A percentile compares a stretch with the other conserved stretches of the same genome.
phyloP scores from a whole-genome alignment of 805 yeast species.

The Wickerhamomyces alni region DNA sequence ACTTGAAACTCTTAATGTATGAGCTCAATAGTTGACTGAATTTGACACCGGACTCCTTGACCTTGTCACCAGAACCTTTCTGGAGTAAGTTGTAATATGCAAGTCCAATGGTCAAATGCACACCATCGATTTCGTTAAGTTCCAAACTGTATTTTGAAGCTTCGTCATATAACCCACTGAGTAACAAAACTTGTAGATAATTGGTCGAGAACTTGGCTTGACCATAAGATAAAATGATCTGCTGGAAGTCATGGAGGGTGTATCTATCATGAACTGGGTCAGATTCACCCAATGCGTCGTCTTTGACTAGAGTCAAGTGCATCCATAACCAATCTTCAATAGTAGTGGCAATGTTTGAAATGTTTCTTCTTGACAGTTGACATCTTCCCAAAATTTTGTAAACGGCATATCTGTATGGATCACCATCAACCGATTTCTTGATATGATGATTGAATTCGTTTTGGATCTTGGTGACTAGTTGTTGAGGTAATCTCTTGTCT shows the following conservation, averaged over 20 bases:
- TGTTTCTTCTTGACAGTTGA: conserved; percentile 53
- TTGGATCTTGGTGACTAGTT: conserved; percentile 61
- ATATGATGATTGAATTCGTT: conserved; percentile 83
- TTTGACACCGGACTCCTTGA: conserved; percentile 29
- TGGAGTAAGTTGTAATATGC: conserved; percentile 66
- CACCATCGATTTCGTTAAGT: conserved; percentile 75
- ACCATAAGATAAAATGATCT: conserved; percentile 65
- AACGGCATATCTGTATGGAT: conserved; percentile 86
- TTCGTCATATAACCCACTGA: conserved; percentile 75
- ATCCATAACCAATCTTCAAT: conserved; percentile 98
- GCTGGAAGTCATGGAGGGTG: conserved; percentile 68
- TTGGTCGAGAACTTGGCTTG: conserved; percentile 62
- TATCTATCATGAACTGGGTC: conserved; percentile 66
- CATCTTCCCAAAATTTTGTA: conserved; percentile 93
- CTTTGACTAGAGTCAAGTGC: conserved; percentile 72
- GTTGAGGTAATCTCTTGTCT: conserved; percentile 53
- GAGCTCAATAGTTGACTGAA: conserved; percentile 68
- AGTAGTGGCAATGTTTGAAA: conserved; percentile 66
- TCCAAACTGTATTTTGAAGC: conserved; percentile 64
- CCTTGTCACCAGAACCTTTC: conserved; percentile 32
- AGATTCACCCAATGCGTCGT: conserved; percentile 36
- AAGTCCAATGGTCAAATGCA: conserved; percentile 81
- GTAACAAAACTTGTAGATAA: conserved; percentile 66
- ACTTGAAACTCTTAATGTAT: conserved; percentile 77
- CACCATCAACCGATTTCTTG: conserved; percentile 60